Evolutionary conservation across 73 alveolate genomes (phyloP).

Genomic region (Tetrahymena thermophila): DNA sequence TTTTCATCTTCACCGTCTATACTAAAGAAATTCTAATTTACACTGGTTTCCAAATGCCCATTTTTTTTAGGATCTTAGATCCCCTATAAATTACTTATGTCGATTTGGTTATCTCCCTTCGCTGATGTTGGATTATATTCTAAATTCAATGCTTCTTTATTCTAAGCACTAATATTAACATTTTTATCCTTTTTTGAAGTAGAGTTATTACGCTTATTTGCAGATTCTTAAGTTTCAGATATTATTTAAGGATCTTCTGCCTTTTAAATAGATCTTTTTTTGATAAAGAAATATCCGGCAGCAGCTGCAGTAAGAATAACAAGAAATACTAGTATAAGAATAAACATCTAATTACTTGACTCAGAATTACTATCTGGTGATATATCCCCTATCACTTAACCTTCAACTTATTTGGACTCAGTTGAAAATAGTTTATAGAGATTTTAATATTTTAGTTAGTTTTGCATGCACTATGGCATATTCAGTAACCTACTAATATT

Average conservation of each 20-base stretch:
- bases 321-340: background rate
- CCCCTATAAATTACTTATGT: background rate
- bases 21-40: background rate
- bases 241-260: background rate
- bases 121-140: background rate
- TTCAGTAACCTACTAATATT: background rate
- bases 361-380: background rate
- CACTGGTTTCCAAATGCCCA: background rate
- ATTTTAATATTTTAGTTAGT: background rate
- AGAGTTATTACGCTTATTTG: background rate
- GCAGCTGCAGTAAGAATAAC: background rate
- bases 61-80: background rate
- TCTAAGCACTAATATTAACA: background rate
- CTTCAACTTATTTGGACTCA: background rate
- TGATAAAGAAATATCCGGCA: background rate
- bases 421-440: background rate
- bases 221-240: background rate
- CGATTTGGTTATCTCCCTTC: background rate
- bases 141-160: background rate
- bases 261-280: background rate
- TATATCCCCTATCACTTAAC: background rate
- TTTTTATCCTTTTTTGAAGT: background rate
- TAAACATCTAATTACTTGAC: background rate
- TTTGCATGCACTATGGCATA: background rate
- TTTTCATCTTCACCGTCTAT: background rate